These are phyloP conservation scores for Oryza glaberrima DNA, from an alignment of 176 grass and related monocot genomes.

Conservation along the genomic window DNA sequence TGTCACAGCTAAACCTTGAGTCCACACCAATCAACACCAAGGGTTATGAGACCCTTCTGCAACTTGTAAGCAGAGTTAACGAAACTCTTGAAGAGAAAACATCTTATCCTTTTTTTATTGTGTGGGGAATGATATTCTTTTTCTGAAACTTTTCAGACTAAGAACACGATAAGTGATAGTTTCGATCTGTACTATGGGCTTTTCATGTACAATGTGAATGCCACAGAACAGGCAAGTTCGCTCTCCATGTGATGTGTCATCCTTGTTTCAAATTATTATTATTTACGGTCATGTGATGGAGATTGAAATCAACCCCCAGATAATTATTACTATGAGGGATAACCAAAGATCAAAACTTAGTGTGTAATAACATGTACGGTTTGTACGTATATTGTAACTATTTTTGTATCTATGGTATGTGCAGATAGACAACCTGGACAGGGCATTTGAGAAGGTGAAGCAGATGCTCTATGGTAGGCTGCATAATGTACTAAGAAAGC, in stretches of 20 bases:
- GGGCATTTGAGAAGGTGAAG: conserved; percentile 67
- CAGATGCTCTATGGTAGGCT: conserved; percentile 58
- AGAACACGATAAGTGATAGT: conserved; percentile 66
- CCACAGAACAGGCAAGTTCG: conserved; percentile 70
- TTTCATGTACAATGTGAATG: conserved; percentile 80
- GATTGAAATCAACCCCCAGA: neutral
- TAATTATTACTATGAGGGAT: too few species aligned
- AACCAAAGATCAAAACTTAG: neutral
- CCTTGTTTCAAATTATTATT: neutral
- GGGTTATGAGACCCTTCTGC: conserved; percentile 64
- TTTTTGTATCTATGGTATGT: neutral
- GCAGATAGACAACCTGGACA: conserved; percentile 60
- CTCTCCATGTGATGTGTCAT: neutral
- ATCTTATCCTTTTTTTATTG: neutral
- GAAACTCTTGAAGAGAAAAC: neutral
- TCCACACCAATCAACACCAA: conserved; percentile 81
- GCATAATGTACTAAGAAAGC: conserved; percentile 61
- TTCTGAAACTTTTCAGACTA: conserved; percentile 34
- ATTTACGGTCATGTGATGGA: neutral
- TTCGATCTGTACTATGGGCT: conserved; percentile 74
- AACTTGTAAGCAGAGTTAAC: conserved; percentile 55
- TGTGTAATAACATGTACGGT: neutral
- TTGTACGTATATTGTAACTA: neutral
- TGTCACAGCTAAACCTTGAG: conserved; percentile 56
- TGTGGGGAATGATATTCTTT: too few species aligned